Evolutionary conservation across 1,284 basidiomycete genomes (phyloP).

Genomic region (Wallemia mellicola): DNA sequence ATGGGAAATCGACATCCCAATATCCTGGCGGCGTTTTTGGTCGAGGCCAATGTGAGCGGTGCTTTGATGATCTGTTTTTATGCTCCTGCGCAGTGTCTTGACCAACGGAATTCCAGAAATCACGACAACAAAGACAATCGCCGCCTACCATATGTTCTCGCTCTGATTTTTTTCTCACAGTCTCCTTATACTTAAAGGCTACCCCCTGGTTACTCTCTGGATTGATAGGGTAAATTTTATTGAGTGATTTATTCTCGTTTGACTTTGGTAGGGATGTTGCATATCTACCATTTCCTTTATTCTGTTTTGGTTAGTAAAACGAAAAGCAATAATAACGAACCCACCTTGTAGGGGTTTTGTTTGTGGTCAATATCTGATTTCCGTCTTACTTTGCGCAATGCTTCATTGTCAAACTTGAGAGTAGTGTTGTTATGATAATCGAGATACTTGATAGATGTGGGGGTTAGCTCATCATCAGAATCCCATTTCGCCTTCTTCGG

Average conservation of each 20-base stretch:
- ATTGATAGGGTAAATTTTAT: conserved; percentile 35
- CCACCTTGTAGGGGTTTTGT: background rate
- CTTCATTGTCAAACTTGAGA: background rate
- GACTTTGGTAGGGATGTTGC: background rate
- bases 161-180: conserved; percentile 35
- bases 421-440: background rate
- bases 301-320: background rate
- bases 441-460: background rate
- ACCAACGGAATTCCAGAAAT: conserved; percentile 19
- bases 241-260: conserved; percentile 22
- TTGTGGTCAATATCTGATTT: background rate
- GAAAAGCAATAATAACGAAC: background rate
- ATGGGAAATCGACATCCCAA: conserved; percentile 39
- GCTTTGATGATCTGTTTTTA: conserved; percentile 43
- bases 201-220: conserved; percentile 32
- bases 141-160: conserved; percentile 36
- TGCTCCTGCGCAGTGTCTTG: conserved; percentile 17
- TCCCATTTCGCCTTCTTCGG: background rate
- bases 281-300: background rate
- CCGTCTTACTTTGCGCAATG: background rate
- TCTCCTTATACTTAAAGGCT: conserved; percentile 37
- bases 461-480: background rate
- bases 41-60: conserved; percentile 24
- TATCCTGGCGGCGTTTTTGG: conserved; percentile 52
- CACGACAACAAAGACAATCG: conserved; percentile 57